A percentile compares a stretch with the other conserved stretches of the same genome.
These are phyloP conservation scores for Exutisphaerella laricina DNA, from an alignment of 2,329 filamentous ascomycete genomes.

Conservation along the genomic window DNA sequence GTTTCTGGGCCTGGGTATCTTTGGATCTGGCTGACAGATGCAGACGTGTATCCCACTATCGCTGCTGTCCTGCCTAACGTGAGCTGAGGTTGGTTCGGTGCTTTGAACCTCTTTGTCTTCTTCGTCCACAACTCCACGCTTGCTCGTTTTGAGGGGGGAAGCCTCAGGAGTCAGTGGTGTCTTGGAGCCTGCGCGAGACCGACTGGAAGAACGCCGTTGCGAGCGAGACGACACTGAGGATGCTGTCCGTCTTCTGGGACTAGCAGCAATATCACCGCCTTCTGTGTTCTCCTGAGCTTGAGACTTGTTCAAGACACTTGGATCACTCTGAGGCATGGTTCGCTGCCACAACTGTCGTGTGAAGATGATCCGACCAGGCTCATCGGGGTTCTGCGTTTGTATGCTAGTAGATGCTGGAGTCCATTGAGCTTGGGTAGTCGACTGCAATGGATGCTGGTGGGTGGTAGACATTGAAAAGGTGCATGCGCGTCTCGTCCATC, in stretches of 20 bases:
- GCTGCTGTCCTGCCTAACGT: conserved; percentile 31
- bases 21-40: conserved; percentile 65
- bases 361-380: conserved; percentile 30
- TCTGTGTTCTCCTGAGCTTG: conserved; percentile 23
- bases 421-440: conserved; percentile 17
- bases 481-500: conserved; percentile 30
- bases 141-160: conserved; percentile 32
- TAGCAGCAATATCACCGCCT: conserved; percentile 20
- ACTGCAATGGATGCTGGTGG: conserved; percentile 21
- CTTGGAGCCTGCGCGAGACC: conserved; percentile 24
- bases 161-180: conserved; percentile 35
- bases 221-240: conserved; percentile 30
- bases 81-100: conserved; percentile 23
- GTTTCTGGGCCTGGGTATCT: conserved; percentile 66
- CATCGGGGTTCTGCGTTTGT: conserved; percentile 27
- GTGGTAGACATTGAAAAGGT: conserved; percentile 29
- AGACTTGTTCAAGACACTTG: conserved; percentile 31
- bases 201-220: conserved; percentile 28
- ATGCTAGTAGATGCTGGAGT: conserved; percentile 9
- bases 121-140: conserved; percentile 30
- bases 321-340: conserved; percentile 30
- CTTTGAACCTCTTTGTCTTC: conserved; percentile 29
- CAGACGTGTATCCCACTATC: conserved; percentile 52
- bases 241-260: conserved; percentile 24
- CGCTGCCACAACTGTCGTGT: conserved; percentile 36